phyloP scores from a whole-genome alignment of 2,329 filamentous ascomycete species.

The Xylaria sp. region DNA sequence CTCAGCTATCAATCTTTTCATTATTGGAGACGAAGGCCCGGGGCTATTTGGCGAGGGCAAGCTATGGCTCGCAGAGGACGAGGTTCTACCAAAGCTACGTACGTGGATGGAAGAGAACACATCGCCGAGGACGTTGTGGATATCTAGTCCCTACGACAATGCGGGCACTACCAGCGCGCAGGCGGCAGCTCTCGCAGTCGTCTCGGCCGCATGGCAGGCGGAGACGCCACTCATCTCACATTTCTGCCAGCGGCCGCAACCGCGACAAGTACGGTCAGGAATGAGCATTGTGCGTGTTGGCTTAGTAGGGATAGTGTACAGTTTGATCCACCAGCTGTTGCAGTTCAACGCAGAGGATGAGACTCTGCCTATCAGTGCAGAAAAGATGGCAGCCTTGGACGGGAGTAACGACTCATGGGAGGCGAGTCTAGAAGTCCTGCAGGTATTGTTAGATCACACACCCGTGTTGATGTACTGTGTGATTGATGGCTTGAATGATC shows the following conservation, averaged over 20 bases:
- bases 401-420: constrained; percentile 10
- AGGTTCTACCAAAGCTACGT: constrained; percentile 17
- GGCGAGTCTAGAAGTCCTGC: constrained; percentile 8
- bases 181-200: constrained; percentile 23
- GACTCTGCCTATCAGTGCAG: background rate
- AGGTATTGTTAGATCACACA: constrained; percentile 11
- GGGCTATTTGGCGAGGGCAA: background rate
- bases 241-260: constrained; percentile 22
- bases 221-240: constrained; percentile 28
- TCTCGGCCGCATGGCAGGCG: constrained; percentile 14
- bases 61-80: constrained; percentile 26
- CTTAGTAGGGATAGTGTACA: constrained; percentile 24
- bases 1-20: constrained; percentile 4
- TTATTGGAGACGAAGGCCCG: constrained; percentile 22
- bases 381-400: constrained; percentile 2
- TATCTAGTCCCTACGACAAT: constrained; percentile 26
- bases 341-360: constrained; percentile 14
- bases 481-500: constrained; percentile 21
- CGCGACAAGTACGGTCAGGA: background rate
- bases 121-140: constrained; percentile 21
- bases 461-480: constrained; percentile 20
- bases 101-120: constrained; percentile 15
- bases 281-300: constrained; percentile 21
- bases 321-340: constrained; percentile 23
- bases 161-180: constrained; percentile 18